Evolutionary conservation across 148 eudicot genomes (phyloP), one percentile per base, ranked within the genome.

Genomic region (Camellia lanceoleosa): DNA sequence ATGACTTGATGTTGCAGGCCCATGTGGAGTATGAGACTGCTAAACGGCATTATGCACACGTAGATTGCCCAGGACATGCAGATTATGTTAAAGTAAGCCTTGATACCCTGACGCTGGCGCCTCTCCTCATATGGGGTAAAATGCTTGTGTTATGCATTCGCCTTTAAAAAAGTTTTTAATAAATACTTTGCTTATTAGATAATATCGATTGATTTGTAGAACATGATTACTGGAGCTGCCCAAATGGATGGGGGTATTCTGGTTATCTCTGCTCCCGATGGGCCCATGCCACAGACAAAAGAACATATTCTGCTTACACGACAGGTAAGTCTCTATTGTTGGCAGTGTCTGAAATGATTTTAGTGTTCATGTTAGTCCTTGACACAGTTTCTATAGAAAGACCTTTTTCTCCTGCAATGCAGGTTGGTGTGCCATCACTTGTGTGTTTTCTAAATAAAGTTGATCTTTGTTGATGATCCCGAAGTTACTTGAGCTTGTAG

Each of bases 281-380:
- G 99, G 56, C 98, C 95, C 71, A 94, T 96, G 99, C 99, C 99
- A 49, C 98, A 96, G 80, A 96, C 99, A 62, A 96, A 96, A 87
- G 98, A 96, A 76, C 99, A 96, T 80, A 94, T 94, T 83, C 86
- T 93, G 67, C 97, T 93, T 77, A 98, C 99, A 59, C 94, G 92
- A 19, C 99, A 93, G 98, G 98, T 92, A 10, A 56, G 66, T 55
- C 59, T 19, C 58, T 43, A 20, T 58, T 43, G 19, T 51, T 69
- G 43, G 56, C 15, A 55, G 52, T 43, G 46, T 47, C 15, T 38
- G 49, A 15, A 66, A 18, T 64, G 58, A 68, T 75, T 70, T 68
- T 64, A 19, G 11, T 12, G 23, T 73, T 54, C 44, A n/a, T 73
- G 30, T 70, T 41, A 14, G 18, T 52, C 63, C 18, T 56, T 23